Evolutionary conservation across 2,329 filamentous ascomycete genomes (phyloP).

Genomic region (Pyrenophora teres): DNA sequence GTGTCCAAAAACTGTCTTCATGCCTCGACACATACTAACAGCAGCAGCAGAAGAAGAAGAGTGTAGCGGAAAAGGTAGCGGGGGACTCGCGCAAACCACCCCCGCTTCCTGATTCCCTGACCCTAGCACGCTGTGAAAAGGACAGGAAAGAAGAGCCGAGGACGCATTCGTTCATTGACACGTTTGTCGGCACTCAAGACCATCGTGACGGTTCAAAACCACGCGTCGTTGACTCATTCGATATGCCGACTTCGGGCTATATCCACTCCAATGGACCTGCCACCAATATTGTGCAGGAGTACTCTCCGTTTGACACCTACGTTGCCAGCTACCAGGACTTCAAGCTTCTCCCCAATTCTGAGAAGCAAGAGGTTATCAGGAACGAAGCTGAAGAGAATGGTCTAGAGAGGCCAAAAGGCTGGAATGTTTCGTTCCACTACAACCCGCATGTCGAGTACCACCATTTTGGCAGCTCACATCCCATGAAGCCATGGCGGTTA

Average conservation of each 20-base stretch:
- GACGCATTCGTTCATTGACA: constrained; percentile 9
- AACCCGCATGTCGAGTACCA: constrained; percentile 94
- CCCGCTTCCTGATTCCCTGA: background rate
- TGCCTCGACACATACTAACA: constrained; percentile 2
- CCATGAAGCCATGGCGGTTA: constrained; percentile 98
- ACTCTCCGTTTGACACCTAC: constrained; percentile 36
- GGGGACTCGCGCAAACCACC: background rate
- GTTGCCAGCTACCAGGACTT: constrained; percentile 36
- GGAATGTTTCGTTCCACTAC: constrained; percentile 93
- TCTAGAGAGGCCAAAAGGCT: constrained; percentile 79
- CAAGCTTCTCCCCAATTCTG: constrained; percentile 37
- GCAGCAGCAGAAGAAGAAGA: constrained; percentile 1
- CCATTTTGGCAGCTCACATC: constrained; percentile 95
- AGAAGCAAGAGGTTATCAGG: constrained; percentile 58
- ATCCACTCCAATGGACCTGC: constrained; percentile 22
- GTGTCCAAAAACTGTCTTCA: too few species aligned
- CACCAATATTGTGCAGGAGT: constrained; percentile 45
- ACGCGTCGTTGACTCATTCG: background rate
- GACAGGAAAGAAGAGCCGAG: constrained; percentile 6
- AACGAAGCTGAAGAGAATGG: constrained; percentile 64
- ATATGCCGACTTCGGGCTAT: constrained; percentile 29
- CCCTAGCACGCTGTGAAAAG: constrained; percentile 6
- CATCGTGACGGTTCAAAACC: constrained; percentile 12
- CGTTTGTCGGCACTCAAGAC: constrained; percentile 18
- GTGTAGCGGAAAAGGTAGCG: background rate